These are phyloP conservation scores for Pulveroboletus sp. DNA, from an alignment of 768 basidiomycete genomes.

Conservation along the genomic window DNA sequence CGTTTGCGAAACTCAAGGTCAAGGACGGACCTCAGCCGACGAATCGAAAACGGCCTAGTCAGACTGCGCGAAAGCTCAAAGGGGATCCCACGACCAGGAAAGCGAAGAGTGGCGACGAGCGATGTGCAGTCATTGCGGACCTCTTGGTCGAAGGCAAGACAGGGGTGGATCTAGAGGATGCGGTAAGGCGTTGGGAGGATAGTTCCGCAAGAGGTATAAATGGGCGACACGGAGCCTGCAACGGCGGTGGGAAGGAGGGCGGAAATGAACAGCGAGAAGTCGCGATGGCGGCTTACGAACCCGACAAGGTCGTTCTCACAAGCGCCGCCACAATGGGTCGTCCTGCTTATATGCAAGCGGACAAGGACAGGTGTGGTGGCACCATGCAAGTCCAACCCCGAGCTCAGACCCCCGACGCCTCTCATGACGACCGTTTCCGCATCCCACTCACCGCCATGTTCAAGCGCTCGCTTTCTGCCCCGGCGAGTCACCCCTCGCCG, in stretches of 20 bases:
- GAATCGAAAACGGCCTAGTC: conserved; percentile 29
- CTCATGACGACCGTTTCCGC: conserved; percentile 33
- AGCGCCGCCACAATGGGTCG: background rate
- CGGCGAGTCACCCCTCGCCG: conserved; percentile 32
- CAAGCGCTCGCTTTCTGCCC: conserved; percentile 61
- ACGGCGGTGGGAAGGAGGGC: conserved; percentile 8
- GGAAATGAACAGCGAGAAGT: conserved; percentile 26
- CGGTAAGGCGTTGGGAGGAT: conserved; percentile 51
- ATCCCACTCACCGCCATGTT: conserved; percentile 63
- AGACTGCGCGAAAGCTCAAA: conserved; percentile 27
- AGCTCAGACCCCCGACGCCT: conserved; percentile 28
- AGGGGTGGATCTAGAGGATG: conserved; percentile 58
- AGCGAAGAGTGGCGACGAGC: conserved; percentile 42
- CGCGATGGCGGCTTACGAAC: conserved; percentile 12
- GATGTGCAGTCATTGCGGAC: conserved; percentile 65
- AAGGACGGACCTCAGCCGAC: conserved; percentile 37
- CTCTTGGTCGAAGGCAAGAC: conserved; percentile 65
- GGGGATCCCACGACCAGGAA: conserved; percentile 30
- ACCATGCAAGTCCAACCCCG: conserved; percentile 14
- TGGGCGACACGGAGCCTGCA: conserved; percentile 6
- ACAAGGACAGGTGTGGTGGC: conserved; percentile 5
- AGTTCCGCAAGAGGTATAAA: conserved; percentile 3
- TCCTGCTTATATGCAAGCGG: background rate
- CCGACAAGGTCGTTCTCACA: conserved; percentile 6
- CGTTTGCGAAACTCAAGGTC: conserved; percentile 37